phyloP scores from a whole-genome alignment of 176 grass and related monocot genomes.

The Raddia distichophylla region DNA sequence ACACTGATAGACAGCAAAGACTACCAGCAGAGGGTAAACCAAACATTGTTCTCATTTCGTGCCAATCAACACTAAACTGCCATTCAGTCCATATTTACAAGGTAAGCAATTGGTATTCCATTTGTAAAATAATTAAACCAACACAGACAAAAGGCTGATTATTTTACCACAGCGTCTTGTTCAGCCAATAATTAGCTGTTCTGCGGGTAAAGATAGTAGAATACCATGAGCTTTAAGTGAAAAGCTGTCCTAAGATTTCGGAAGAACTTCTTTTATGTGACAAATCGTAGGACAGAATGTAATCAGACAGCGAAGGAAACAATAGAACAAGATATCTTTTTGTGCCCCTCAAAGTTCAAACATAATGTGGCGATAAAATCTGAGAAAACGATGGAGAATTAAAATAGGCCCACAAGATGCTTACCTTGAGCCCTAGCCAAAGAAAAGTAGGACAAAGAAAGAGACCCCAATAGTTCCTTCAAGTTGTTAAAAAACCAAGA shows the following conservation, averaged over 20 bases:
- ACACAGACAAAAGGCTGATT: neutral
- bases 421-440: constrained; percentile 52
- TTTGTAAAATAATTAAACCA: neutral
- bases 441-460: constrained; percentile 64
- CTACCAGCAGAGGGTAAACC: neutral
- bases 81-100: neutral
- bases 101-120: neutral
- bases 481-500: constrained; percentile 30
- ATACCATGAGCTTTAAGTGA: constrained; percentile 27
- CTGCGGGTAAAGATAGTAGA: constrained; percentile 25
- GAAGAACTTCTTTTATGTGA: constrained; percentile 38
- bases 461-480: constrained; percentile 43
- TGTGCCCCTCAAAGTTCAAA: constrained; percentile 63
- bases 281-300: constrained; percentile 29
- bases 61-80: constrained; percentile 16
- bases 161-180: constrained; percentile 8
- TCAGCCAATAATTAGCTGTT: constrained; percentile 25
- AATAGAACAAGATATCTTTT: constrained; percentile 52
- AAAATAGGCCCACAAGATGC: constrained; percentile 60
- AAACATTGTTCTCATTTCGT: neutral
- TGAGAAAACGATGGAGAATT: constrained; percentile 60
- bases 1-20: neutral
- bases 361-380: constrained; percentile 58
- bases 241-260: constrained; percentile 22
- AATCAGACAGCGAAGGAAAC: constrained; percentile 34